Base-by-base conservation (phyloP, 1,284 basidiomycete species). In the Ganoderma multipileum region DNA sequence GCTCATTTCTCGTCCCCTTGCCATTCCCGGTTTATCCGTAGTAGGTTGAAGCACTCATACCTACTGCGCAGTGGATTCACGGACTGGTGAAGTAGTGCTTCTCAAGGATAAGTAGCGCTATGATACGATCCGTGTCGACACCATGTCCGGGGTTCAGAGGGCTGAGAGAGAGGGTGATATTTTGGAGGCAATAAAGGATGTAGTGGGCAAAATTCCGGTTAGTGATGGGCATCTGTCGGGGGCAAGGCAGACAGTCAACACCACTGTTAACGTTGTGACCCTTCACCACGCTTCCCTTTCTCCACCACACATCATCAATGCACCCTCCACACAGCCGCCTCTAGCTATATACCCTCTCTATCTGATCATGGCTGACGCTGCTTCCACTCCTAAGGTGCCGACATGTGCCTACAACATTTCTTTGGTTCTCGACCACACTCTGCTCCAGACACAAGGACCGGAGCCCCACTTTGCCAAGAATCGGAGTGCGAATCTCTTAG, bases 391-490 rank as follows among this genome's bases (percentile, higher is more conserved):
- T 33, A 16, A 36, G 20, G 20, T n/a, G 55, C 33, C 20, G 2
- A 8, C 30, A 18, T 59, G 33, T 23, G 36, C 23, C 12, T 59
- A 33, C 28, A n/a, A 36, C 20, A 38, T 33, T 14, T 36, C 57
- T 39, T 59, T 59, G 28, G n/a, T n/a, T 14, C 33, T 33, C 4
- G 59, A 52, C 47, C 47, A 14, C 47, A 26, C 47, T 14, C 47
- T 52, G 12, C 47, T 52, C 47, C 23, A 52, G 23, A 52, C 47
- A 26, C 47, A 41, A 33, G 66, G 72, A 36, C 65, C 69, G 12
- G 55, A 69, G 16, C 47, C 58, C 1, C 81, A 69, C 64, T 80
- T 81, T 64, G 68, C 62, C 9, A 65, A 79, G 64, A 73, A 23
- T 68, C 79, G 2, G 66, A 76, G 16, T 70, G 69, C 65, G 78